phyloP scores from a whole-genome alignment of 2,329 filamentous ascomycete species.

The Alternaria ethzedia region DNA sequence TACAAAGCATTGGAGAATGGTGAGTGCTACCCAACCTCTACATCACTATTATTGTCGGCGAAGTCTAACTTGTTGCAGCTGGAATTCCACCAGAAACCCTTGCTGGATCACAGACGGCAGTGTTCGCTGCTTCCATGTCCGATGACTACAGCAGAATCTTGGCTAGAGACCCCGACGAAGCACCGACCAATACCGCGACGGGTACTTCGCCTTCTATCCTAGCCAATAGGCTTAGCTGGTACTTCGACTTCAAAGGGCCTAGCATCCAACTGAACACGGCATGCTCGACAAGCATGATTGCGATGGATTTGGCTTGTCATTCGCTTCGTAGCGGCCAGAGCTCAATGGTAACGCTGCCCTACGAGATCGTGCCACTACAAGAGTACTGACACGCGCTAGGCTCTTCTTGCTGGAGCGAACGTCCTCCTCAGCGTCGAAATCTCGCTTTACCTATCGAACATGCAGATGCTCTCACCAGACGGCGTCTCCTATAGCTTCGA shows the following conservation, averaged over 20 bases:
- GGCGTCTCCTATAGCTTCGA: not conserved
- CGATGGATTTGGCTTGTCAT: not conserved
- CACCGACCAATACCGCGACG: not conserved
- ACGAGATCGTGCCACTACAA: not conserved
- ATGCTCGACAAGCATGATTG: not conserved
- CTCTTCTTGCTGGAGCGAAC: not conserved
- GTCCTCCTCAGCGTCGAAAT: not conserved
- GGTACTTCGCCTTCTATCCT: not conserved
- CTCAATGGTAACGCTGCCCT: not conserved
- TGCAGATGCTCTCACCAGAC: not conserved
- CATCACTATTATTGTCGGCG: not conserved
- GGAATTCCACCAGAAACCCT: not conserved
- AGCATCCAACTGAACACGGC: not conserved
- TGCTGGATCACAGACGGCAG: not conserved
- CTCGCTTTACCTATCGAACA: not conserved
- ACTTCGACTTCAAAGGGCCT: not conserved
- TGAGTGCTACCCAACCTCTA: not conserved
- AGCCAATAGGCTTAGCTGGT: not conserved
- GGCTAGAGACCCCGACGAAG: not conserved
- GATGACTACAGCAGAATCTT: not conserved
- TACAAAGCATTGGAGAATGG: not conserved
- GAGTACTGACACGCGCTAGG: not conserved
- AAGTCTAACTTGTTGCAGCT: not conserved
- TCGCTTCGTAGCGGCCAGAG: not conserved
- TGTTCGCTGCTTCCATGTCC: not conserved